phyloP scores from a whole-genome alignment of 78 protist species.

The Planoprotostelium fungivorum region DNA sequence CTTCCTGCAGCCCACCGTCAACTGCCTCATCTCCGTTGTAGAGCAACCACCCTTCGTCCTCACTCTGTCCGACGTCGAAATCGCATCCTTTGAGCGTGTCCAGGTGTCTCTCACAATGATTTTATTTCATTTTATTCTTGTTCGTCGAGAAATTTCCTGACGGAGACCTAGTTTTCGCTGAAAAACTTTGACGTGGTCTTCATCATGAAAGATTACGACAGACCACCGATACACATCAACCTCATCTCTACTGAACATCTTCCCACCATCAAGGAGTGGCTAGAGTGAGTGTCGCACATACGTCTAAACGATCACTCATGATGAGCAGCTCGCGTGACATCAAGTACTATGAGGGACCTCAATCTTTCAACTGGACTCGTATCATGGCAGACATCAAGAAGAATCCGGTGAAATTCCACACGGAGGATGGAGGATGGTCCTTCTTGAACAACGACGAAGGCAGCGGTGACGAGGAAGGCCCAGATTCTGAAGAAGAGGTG shows the following conservation, averaged over 20 bases:
- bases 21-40: slow-evolving; percentile 70
- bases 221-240: slow-evolving; percentile 49
- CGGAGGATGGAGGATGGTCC: slow-evolving; percentile 83
- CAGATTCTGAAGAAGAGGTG: slow-evolving; percentile 2
- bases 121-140: background rate
- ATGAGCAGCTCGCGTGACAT: slow-evolving; percentile 43
- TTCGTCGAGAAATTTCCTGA: background rate
- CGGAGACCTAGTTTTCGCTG: slow-evolving; percentile 20
- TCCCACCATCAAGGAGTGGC: slow-evolving; percentile 84
- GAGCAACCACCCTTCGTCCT: slow-evolving; percentile 88
- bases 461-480: slow-evolving; percentile 28
- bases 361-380: slow-evolving; percentile 70
- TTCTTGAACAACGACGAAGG: slow-evolving; percentile 60
- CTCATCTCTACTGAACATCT: slow-evolving; percentile 57
- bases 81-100: slow-evolving; percentile 91
- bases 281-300: slow-evolving; percentile 26
- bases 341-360: slow-evolving; percentile 69
- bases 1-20: slow-evolving; percentile 74
- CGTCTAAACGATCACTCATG: background rate
- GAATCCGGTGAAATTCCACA: slow-evolving; percentile 57
- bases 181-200: slow-evolving; percentile 88
- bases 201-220: slow-evolving; percentile 81
- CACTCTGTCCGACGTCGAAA: slow-evolving; percentile 81
- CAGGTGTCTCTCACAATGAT: background rate
- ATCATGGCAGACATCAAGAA: slow-evolving; percentile 66